Percentiles rank a stretch among this genome's conserved stretches.
phyloP scores from a whole-genome alignment of 805 yeast species.

The Metschnikowia shivogae region DNA sequence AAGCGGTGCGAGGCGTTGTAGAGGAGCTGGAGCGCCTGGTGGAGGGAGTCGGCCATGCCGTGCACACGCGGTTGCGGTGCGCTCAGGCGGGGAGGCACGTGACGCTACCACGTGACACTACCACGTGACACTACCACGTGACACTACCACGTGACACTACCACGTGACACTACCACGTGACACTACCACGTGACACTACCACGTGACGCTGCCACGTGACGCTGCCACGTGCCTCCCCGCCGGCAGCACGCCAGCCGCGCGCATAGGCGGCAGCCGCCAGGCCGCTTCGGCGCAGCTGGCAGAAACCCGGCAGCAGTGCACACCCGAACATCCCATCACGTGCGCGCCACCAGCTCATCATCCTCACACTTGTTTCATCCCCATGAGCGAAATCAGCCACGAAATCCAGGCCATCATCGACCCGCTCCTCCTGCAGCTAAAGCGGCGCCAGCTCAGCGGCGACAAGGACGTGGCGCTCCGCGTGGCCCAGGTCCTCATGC shows the following conservation, averaged over 20 bases:
- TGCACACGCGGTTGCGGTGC: background rate
- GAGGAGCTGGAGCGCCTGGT: conserved; percentile 17
- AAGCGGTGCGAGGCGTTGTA: conserved; percentile 32
- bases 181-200: no score
- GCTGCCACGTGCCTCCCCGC: no score
- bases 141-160: no score
- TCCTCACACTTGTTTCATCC: background rate
- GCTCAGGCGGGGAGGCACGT: no score
- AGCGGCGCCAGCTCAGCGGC: conserved; percentile 80
- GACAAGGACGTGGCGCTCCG: conserved; percentile 81
- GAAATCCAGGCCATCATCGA: conserved; percentile 35
- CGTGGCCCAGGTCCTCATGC: conserved; percentile 79
- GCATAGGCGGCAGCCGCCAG: no score
- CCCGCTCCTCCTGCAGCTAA: conserved; percentile 49
- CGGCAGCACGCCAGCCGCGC: no score
- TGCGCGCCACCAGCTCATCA: background rate
- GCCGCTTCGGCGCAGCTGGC: no score
- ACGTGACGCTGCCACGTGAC: no score
- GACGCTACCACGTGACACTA: no score
- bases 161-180: no score
- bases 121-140: no score
- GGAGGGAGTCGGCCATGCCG: conserved; percentile 2
- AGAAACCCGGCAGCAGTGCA: no score
- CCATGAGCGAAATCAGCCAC: conserved; percentile 14
- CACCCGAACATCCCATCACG: background rate